A percentile compares a stretch with the other conserved stretches of the same genome.
phyloP scores from a whole-genome alignment of 176 grass and related monocot genomes.

The Leersia perrieri region DNA sequence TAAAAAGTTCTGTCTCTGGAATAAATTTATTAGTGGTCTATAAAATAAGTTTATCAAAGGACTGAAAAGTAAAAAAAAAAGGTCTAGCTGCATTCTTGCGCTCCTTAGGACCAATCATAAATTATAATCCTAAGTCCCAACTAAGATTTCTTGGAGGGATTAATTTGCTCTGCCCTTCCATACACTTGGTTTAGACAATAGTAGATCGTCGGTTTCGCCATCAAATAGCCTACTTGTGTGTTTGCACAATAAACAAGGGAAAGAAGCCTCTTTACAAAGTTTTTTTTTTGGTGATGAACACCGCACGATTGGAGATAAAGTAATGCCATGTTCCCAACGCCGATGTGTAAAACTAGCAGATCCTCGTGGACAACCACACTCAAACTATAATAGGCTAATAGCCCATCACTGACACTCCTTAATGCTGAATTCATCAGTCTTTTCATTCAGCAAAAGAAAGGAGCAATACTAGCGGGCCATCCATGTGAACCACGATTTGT shows the following conservation, averaged over 20 bases:
- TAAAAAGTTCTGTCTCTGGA: too few relatives aligned
- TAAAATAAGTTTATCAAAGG: too few relatives aligned
- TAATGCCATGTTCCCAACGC: not conserved
- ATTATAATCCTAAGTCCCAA: too few relatives aligned
- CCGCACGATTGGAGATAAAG: not conserved
- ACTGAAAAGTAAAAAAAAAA: too few relatives aligned
- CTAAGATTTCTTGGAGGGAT: not conserved
- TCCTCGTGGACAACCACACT: conserved; percentile 18
- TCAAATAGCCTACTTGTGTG: not conserved
- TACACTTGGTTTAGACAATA: not conserved
- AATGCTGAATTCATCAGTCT: not conserved
- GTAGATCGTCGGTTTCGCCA: not conserved
- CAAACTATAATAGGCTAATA: too few relatives aligned
- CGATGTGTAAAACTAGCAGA: conserved; percentile 17
- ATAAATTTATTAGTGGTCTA: too few relatives aligned
- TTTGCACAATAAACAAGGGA: conserved; percentile 1
- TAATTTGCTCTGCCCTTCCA: not conserved
- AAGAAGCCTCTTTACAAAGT: conserved; percentile 22
- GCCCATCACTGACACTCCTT: not conserved
- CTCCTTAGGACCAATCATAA: not conserved
- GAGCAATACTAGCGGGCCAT: not conserved
- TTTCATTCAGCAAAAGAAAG: not conserved
- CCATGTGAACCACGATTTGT: not conserved
- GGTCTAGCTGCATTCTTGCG: too few relatives aligned
- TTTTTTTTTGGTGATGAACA: not conserved